Evolutionary conservation across 257 asterid species (phyloP).

Genomic region (Lavandula angustifolia): DNA sequence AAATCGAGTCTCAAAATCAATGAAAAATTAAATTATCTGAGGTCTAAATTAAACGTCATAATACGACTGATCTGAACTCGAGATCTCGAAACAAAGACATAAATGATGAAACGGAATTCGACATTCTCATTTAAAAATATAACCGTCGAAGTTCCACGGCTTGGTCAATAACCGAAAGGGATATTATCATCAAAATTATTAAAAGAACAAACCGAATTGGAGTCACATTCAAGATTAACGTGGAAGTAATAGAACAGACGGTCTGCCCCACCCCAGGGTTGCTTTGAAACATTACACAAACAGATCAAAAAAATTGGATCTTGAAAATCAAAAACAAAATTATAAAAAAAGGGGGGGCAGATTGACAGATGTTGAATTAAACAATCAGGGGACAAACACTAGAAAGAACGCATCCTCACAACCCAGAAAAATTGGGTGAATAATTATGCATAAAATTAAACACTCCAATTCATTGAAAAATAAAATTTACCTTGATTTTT

Average conservation of each 20-base stretch:
- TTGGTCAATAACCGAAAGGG: conserved; percentile 12
- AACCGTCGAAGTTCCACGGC: conserved; percentile 29
- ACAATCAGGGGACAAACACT: conserved; percentile 19
- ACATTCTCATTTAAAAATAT: conserved; percentile 25
- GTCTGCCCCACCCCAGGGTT: conserved; percentile 31
- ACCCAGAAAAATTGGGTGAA: conserved; percentile 2
- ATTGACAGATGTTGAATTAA: not conserved
- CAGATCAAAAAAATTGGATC: conserved; percentile 26
- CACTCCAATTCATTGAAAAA: conserved; percentile 28
- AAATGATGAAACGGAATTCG: conserved; percentile 17
- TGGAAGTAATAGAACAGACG: conserved; percentile 8
- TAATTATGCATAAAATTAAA: not conserved
- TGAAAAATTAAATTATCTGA: not conserved
- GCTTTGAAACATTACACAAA: conserved; percentile 22
- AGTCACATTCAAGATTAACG: conserved; percentile 5
- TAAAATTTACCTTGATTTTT: conserved; percentile 47
- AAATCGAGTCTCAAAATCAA: conserved; percentile 22
- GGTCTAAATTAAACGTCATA: conserved; percentile 13
- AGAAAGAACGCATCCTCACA: conserved; percentile 32
- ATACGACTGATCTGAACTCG: conserved; percentile 24
- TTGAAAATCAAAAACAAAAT: conserved; percentile 11
- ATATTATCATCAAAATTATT: conserved; percentile 27
- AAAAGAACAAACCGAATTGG: conserved; percentile 25
- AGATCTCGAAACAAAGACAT: conserved; percentile 22
- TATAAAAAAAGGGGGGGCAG: not conserved